phyloP scores from a whole-genome alignment of 495 filamentous ascomycete genomes.

The Articulospora tetracladia region DNA sequence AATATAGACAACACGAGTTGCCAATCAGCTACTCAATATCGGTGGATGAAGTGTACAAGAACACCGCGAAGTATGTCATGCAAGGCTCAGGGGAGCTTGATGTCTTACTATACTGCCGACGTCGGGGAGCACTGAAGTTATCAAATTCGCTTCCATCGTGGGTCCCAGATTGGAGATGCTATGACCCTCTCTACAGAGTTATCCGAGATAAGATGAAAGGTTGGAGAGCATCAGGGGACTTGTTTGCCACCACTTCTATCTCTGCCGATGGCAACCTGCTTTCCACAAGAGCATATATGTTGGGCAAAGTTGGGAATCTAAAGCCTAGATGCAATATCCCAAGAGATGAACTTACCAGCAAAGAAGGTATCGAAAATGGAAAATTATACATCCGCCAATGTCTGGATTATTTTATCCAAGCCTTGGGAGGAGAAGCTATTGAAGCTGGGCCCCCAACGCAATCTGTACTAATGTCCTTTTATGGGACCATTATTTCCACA shows the following conservation, averaged over 20 bases:
- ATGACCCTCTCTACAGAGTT: background rate
- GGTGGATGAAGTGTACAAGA: background rate
- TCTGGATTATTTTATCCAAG: background rate
- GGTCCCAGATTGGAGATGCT: conserved; percentile 1
- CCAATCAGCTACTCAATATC: background rate
- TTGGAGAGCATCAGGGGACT: background rate
- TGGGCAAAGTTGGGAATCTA: background rate
- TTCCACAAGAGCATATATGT: background rate
- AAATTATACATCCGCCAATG: background rate
- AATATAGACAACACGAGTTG: background rate
- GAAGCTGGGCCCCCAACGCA: background rate
- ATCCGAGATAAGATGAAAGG: background rate
- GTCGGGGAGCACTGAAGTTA: background rate
- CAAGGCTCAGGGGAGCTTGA: background rate
- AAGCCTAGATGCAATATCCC: background rate
- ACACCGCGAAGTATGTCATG: conserved; percentile 3
- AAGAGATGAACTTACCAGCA: background rate
- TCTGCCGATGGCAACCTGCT: background rate
- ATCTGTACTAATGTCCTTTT: background rate
- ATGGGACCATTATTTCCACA: background rate
- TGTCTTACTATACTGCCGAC: background rate
- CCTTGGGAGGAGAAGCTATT: background rate
- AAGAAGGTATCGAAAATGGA: background rate
- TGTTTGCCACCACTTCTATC: background rate
- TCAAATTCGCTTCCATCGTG: background rate